phyloP scores from a whole-genome alignment of 106 monocot species.

The Acorus calamus region DNA sequence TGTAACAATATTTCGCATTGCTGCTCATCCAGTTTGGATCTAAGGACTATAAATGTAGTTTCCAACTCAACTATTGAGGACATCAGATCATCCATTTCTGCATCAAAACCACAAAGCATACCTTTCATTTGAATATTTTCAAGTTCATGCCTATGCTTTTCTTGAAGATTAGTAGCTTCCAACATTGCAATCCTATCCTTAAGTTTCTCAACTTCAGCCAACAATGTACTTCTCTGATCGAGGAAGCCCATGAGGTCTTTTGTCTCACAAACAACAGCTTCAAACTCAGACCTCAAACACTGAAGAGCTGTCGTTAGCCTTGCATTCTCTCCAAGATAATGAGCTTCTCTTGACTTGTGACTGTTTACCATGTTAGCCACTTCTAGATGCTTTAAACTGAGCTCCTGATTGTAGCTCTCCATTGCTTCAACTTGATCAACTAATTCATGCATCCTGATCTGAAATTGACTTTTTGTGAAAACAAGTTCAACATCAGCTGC shows the following conservation, averaged over 20 bases:
- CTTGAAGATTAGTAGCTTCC: conserved; percentile 15
- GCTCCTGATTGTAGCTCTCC: conserved; percentile 20
- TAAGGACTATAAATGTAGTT: conserved; percentile 34
- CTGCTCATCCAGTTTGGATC: conserved; percentile 67
- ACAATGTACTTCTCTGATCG: conserved; percentile 5
- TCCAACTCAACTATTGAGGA: conserved; percentile 51
- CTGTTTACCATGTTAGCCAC: conserved; percentile 6
- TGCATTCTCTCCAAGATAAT: conserved; percentile 33
- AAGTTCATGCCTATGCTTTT: conserved; percentile 23
- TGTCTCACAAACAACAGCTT: conserved; percentile 18
- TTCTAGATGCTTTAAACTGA: conserved; percentile 28
- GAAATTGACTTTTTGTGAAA: conserved; percentile 40
- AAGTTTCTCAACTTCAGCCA: conserved; percentile 16
- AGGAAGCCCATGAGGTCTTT: conserved; percentile 11
- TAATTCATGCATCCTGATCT: conserved; percentile 14
- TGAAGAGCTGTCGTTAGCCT: conserved; percentile 21
- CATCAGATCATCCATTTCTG: conserved; percentile 38
- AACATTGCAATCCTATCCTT: conserved; percentile 12
- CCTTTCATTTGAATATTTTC: conserved; percentile 30
- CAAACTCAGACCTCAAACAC: conserved; percentile 23
- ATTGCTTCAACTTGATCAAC: conserved; percentile 15
- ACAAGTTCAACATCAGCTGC: conserved; percentile 39
- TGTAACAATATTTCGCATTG: conserved; percentile 21
- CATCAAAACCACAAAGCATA: conserved; percentile 35
- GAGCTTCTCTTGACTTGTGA: conserved; percentile 16